Evolutionary conservation across 257 asterid species (phyloP).

Genomic region (Schizonepeta tenuifolia): DNA sequence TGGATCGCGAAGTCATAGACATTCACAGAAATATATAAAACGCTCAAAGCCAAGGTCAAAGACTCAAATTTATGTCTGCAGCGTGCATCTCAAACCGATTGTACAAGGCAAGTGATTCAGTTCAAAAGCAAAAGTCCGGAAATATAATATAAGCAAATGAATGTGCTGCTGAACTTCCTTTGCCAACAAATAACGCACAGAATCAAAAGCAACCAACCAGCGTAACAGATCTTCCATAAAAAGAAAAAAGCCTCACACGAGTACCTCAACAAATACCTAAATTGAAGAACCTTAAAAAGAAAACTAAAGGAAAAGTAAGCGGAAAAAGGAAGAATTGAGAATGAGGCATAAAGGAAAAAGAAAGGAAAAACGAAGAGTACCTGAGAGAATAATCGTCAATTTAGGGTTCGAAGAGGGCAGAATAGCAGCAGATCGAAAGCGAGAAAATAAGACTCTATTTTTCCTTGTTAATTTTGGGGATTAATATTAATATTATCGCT

Average conservation of each 20-base stretch:
- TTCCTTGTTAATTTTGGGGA: background rate
- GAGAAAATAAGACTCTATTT: background rate
- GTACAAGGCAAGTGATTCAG: background rate
- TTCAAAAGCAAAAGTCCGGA: background rate
- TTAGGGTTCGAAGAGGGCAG: conserved; percentile 40
- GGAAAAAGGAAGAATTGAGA: background rate
- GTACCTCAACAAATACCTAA: conserved; percentile 14
- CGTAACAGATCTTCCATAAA: conserved; percentile 21
- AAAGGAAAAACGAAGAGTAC: conserved; percentile 14
- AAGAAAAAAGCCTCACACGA: conserved; percentile 7
- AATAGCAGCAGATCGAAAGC: conserved; percentile 7
- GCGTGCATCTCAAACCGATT: background rate
- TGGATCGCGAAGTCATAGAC: conserved; percentile 6
- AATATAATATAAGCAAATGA: conserved; percentile 7
- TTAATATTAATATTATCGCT: background rate
- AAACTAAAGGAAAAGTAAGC: background rate
- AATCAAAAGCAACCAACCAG: conserved; percentile 7
- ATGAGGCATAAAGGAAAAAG: background rate
- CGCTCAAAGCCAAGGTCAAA: background rate
- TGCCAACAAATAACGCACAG: conserved; percentile 1
- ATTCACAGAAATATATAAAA: conserved; percentile 7
- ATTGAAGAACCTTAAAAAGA: conserved; percentile 9
- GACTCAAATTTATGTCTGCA: background rate
- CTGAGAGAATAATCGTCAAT: conserved; percentile 25
- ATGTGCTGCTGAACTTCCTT: conserved; percentile 10